Evolutionary conservation across 805 yeast genomes (phyloP), one percentile per base, ranked within the genome.

Genomic region (Lipomyces sp.): DNA sequence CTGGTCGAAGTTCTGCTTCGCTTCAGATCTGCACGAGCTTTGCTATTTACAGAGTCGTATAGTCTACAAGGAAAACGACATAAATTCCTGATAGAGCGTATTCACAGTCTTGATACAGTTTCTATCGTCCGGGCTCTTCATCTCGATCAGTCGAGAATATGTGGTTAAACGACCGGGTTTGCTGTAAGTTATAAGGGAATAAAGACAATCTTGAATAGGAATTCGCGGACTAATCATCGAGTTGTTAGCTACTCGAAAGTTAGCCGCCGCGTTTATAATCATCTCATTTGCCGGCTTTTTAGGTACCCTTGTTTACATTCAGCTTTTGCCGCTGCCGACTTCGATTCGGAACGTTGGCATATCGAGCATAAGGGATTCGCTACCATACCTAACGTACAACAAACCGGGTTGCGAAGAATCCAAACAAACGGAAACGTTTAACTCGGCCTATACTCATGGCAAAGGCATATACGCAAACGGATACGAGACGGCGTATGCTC

Each of bases 391-490:
- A 42, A 42, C 48, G 8, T 42, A 42, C 15, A 11, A 42, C 48
- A 42, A 42, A n/a, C 48, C 48, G 24, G 54, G 24, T 8, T 51
- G 30, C 54, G 34, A 51, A 11, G 34, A 11, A 32, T 29, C 54
- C n/a, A 51, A 32, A 11, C 15, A 18, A 13, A 8, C 32, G 3
- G 54, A 51, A 24, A 51, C 35, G 54, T 39, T 30, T 24, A 30
- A 30, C 57, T 37, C 63, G 30, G 15, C 37, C 6, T 55, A 55
- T 57, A 37, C 63, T 15, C 64, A 61, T 13, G 11, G 39, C 30
- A 18, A 18, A 11, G 64, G 64, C 53, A 56, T 29, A 13, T 61
- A 61, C 53, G 64, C 45, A 32, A 56, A 53, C 18, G 63, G 35
- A 37, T 61, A 24, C n/a, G 42, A 62, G 57, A 62, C 57, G 15